These are phyloP conservation scores for Leccinum fibrillosum DNA, from an alignment of 768 basidiomycete species.

Conservation along the genomic window DNA sequence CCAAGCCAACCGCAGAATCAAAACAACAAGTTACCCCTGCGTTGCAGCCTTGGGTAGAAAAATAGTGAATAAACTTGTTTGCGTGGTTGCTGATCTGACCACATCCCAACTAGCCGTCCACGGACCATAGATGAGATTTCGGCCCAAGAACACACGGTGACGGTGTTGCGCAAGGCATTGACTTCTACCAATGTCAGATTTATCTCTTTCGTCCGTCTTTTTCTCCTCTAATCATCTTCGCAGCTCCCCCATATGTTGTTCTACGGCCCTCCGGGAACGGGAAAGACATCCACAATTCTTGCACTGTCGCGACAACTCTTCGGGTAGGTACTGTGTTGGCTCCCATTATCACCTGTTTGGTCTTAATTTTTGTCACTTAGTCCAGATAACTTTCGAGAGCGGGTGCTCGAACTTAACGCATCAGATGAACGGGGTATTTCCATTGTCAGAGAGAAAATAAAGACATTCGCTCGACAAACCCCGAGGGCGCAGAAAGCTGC, in stretches of 20 bases:
- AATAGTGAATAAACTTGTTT: constrained; percentile 68
- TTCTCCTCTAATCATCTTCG: constrained; percentile 11
- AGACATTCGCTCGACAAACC: constrained; percentile 93
- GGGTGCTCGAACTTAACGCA: constrained; percentile 96
- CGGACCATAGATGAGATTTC: constrained; percentile 98
- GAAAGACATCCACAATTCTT: constrained; percentile 97
- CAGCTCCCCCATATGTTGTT: constrained; percentile 99
- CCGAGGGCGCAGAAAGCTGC: constrained; percentile 71
- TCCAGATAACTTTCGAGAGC: constrained; percentile 88
- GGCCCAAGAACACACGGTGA: constrained; percentile 94
- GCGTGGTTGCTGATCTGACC: neutral
- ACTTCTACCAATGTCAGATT: constrained; percentile 82
- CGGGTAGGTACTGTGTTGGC: constrained; percentile 53
- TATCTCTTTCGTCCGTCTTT: neutral
- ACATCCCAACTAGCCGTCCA: constrained; percentile 63
- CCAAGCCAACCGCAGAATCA: constrained; percentile 36
- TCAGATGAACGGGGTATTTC: constrained; percentile 97
- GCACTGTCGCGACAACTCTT: constrained; percentile 92
- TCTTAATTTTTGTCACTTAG: constrained; percentile 37
- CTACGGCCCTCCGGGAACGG: constrained; percentile 98
- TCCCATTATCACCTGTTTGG: neutral
- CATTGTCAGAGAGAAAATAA: constrained; percentile 98
- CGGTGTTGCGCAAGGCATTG: constrained; percentile 87
- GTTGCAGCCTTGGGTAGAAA: constrained; percentile 96
- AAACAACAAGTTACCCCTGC: constrained; percentile 52